Conservation (phyloP, 306 rosid genomes). For the Vachellia collinsii region DNA sequence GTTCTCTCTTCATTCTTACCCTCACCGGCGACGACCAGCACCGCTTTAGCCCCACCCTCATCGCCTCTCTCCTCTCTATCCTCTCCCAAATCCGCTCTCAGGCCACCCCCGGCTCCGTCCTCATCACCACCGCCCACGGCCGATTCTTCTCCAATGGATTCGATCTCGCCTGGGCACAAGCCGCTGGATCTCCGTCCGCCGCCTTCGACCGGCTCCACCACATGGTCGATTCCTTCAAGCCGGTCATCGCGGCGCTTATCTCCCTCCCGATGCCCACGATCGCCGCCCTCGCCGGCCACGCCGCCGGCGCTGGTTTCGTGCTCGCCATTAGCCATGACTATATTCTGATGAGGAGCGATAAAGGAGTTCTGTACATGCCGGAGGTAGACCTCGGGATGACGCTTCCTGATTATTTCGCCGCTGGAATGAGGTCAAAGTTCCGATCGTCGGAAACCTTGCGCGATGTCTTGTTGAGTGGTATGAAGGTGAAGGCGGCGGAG, state of each 20-base stretch:
- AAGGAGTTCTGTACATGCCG: slow-evolving; percentile 66
- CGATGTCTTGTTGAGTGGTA: slow-evolving; percentile 48
- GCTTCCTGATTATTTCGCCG: slow-evolving; percentile 55
- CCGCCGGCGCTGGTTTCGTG: slow-evolving; percentile 58
- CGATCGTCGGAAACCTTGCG: slow-evolving; percentile 40
- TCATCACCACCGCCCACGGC: slow-evolving; percentile 67
- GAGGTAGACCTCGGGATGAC: slow-evolving; percentile 62
- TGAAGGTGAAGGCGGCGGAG: slow-evolving; percentile 53
- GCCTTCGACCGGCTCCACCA: slow-evolving; percentile 42
- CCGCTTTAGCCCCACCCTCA: slow-evolving; percentile 52
- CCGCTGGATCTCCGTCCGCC: slow-evolving; percentile 46
- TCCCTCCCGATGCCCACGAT: slow-evolving; percentile 70
- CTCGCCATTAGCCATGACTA: slow-evolving; percentile 63
- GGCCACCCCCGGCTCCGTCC: slow-evolving; percentile 54
- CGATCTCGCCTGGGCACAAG: slow-evolving; percentile 61
- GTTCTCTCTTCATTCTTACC: slow-evolving; percentile 54
- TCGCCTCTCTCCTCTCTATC: slow-evolving; percentile 48
- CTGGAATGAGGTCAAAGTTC: slow-evolving; percentile 45
- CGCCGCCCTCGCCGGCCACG: slow-evolving; percentile 64
- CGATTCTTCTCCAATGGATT: slow-evolving; percentile 74
- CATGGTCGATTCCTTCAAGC: slow-evolving; percentile 49
- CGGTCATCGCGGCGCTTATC: slow-evolving; percentile 51
- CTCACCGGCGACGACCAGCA: slow-evolving; percentile 60
- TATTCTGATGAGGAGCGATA: slow-evolving; percentile 53
- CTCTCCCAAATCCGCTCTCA: slow-evolving; percentile 49